Evolutionary conservation across 2,329 filamentous ascomycete genomes (phyloP).

Genomic region (Epichloe amarillans): DNA sequence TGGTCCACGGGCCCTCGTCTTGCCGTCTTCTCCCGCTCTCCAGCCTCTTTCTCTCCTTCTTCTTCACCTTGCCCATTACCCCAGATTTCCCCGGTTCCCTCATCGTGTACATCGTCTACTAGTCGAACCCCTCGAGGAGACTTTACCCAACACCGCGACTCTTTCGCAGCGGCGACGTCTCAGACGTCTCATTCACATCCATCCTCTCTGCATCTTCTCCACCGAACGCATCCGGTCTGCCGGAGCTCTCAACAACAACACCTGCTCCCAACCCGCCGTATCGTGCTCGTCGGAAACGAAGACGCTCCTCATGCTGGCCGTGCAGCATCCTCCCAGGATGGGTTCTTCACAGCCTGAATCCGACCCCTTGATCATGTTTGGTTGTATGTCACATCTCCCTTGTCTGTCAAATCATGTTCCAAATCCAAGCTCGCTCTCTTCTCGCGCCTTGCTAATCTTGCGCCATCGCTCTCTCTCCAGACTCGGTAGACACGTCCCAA

Average conservation of each 20-base stretch:
- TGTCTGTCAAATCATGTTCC: neutral
- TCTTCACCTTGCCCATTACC: slow-evolving; percentile 9
- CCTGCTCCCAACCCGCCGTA: neutral
- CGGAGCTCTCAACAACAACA: neutral
- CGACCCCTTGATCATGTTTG: slow-evolving; percentile 47
- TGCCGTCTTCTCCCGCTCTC: neutral
- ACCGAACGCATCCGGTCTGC: neutral
- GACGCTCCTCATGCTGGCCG: slow-evolving; percentile 41
- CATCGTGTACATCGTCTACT: neutral
- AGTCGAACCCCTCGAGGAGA: too few relatives aligned
- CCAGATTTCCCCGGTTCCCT: slow-evolving; percentile 8
- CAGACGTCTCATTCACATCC: neutral
- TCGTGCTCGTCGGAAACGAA: slow-evolving; percentile 10
- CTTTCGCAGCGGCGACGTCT: neutral
- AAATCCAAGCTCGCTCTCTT: neutral
- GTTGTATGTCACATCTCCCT: slow-evolving; percentile 39
- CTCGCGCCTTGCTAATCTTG: slow-evolving; percentile 3
- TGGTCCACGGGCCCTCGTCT: neutral
- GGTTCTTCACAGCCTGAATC: slow-evolving; percentile 41
- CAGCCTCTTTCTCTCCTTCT: slow-evolving; percentile 5
- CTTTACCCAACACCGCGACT: neutral
- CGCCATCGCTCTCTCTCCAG: slow-evolving; percentile 17
- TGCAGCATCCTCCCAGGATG: slow-evolving; percentile 42
- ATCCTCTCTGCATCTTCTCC: neutral
- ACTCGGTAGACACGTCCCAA: slow-evolving; percentile 30